phyloP scores from a whole-genome alignment of 2,329 filamentous ascomycete genomes.

The Blastomyces parvus region DNA sequence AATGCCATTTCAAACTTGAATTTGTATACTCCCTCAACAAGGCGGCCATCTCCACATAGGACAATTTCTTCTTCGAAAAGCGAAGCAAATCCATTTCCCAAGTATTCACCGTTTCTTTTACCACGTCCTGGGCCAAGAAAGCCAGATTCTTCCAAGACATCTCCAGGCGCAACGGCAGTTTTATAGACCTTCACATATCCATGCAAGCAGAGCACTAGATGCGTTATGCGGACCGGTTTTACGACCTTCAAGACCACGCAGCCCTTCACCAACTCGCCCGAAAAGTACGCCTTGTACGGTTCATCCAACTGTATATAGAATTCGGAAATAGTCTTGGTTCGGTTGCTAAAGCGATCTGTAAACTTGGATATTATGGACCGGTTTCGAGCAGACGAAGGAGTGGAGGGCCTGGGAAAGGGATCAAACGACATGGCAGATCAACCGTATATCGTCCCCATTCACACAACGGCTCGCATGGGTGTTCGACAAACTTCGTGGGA shows the following conservation, averaged over 20 bases:
- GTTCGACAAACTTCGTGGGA: neutral
- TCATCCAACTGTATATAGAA: conserved; percentile 55
- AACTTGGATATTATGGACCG: conserved; percentile 45
- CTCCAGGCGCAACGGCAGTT: conserved; percentile 48
- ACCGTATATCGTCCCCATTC: conserved; percentile 27
- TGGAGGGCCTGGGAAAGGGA: conserved; percentile 25
- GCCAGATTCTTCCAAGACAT: conserved; percentile 41
- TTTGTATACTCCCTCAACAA: conserved; percentile 55
- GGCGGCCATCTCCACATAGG: conserved; percentile 54
- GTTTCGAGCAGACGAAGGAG: conserved; percentile 33
- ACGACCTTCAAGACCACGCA: conserved; percentile 51
- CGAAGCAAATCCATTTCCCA: conserved; percentile 55
- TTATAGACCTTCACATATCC: conserved; percentile 58
- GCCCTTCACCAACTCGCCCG: conserved; percentile 53
- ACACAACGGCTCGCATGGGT: conserved; percentile 12
- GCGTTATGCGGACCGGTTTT: conserved; percentile 53
- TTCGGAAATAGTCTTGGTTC: conserved; percentile 49
- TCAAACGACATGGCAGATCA: conserved; percentile 36
- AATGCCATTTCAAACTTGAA: conserved; percentile 57
- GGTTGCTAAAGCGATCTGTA: conserved; percentile 44
- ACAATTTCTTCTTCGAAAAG: conserved; percentile 57
- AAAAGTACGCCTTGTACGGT: conserved; percentile 52
- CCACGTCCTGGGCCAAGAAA: conserved; percentile 47
- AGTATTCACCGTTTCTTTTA: conserved; percentile 44
- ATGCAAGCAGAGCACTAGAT: conserved; percentile 54